These are phyloP conservation scores for Lobosporangium transversale DNA, from an alignment of 192 early-diverging fungal genomes.

Conservation along the genomic window DNA sequence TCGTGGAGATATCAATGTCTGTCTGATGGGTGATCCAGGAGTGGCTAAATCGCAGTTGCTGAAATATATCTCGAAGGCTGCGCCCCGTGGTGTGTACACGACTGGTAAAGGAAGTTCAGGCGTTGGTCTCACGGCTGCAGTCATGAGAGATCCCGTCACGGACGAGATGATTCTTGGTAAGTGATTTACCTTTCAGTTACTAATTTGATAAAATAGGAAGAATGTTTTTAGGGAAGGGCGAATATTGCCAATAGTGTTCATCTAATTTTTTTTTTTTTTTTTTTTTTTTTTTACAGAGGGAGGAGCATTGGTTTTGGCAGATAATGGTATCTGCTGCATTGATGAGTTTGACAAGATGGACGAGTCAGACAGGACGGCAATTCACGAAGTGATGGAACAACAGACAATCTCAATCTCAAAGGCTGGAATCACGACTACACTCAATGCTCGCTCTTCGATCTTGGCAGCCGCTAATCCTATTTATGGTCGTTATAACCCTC, in stretches of 20 bases:
- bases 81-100: constrained; percentile 96
- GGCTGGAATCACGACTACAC: constrained; percentile 97
- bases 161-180: constrained; percentile 91
- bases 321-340: constrained; percentile 98
- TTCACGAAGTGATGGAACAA: constrained; percentile 99
- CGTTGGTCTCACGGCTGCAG: constrained; percentile 95
- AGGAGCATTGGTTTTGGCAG: constrained; percentile 96
- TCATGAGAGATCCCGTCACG: constrained; percentile 91
- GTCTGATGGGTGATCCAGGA: constrained; percentile 98
- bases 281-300: too few species aligned
- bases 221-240: too few species aligned
- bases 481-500: constrained; percentile 94
- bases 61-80: constrained; percentile 92
- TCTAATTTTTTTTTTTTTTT: too few species aligned
- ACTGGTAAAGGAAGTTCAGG: constrained; percentile 95
- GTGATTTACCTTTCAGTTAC: too few species aligned
- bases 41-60: constrained; percentile 98
- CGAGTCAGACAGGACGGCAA: constrained; percentile 93
- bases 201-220: too few species aligned
- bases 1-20: constrained; percentile 96
- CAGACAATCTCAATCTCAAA: constrained; percentile 98
- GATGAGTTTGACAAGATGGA: constrained; percentile 99
- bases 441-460: constrained; percentile 95
- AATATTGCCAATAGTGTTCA: too few species aligned
- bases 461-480: constrained; percentile 97